These are phyloP conservation scores for Linnemannia hyalina DNA, from an alignment of 192 early-diverging fungal genomes.

Conservation along the genomic window DNA sequence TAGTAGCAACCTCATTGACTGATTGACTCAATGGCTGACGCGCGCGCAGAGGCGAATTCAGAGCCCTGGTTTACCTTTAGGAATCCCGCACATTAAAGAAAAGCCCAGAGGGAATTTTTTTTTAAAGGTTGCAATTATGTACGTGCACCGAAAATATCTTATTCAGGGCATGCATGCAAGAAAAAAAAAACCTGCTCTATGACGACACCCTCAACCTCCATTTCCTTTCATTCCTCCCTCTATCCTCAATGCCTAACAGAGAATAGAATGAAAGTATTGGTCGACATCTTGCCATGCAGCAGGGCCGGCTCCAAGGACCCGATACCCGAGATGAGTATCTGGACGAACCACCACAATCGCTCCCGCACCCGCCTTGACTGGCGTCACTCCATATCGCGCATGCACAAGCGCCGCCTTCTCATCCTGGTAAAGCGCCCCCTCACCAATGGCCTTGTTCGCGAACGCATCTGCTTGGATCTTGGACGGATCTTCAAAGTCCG, in stretches of 20 bases:
- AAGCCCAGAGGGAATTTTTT: too few species aligned
- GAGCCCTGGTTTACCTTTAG: neutral
- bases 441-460: slow-evolving; percentile 13
- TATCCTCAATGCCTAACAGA: neutral
- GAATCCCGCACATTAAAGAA: too few species aligned
- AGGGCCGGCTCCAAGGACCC: slow-evolving; percentile 26
- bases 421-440: slow-evolving; percentile 28
- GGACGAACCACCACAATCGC: slow-evolving; percentile 46
- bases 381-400: slow-evolving; percentile 31
- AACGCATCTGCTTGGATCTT: slow-evolving; percentile 32
- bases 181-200: neutral
- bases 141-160: neutral
- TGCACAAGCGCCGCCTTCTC: slow-evolving; percentile 19
- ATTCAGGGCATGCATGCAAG: neutral
- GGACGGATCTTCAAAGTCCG: slow-evolving; percentile 29
- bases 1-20: neutral
- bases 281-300: slow-evolving; percentile 49
- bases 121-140: too few species aligned
- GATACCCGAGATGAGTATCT: slow-evolving; percentile 47
- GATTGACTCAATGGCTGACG: neutral
- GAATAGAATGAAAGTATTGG: slow-evolving; percentile 33
- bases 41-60: neutral
- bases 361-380: slow-evolving; percentile 31
- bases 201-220: neutral
- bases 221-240: neutral